phyloP scores from a whole-genome alignment of 2,329 filamentous ascomycete genomes.

The Aspergillus piperis region DNA sequence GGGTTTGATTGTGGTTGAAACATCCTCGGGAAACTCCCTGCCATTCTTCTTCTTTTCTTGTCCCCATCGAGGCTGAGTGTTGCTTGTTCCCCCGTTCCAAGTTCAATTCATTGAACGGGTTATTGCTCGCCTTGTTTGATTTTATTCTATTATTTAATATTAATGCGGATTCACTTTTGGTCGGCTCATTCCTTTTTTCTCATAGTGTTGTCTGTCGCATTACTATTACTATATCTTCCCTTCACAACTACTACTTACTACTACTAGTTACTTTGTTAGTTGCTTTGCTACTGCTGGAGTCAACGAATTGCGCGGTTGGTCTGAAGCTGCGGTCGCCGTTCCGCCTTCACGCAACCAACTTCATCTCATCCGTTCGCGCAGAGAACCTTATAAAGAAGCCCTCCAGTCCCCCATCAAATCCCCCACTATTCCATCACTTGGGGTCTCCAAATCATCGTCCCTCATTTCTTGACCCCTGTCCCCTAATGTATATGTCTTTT shows the following conservation, averaged over 20 bases:
- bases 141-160: too few relatives aligned
- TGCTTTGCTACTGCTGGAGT: not conserved
- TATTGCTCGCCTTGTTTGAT: too few relatives aligned
- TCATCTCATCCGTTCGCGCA: conserved; percentile 45
- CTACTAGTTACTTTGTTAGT: too few relatives aligned
- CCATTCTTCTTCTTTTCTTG: not conserved
- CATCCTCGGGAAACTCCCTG: too few relatives aligned
- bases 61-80: too few relatives aligned
- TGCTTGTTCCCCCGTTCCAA: not conserved
- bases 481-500: conserved; percentile 38
- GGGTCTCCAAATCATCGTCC: conserved; percentile 32
- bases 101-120: not conserved
- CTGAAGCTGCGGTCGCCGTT: conserved; percentile 33
- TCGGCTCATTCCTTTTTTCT: too few relatives aligned
- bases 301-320: conserved; percentile 36
- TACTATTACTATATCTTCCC: not conserved
- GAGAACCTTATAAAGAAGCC: conserved; percentile 43
- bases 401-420: conserved; percentile 43
- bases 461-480: conserved; percentile 21
- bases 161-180: too few relatives aligned
- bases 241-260: too few relatives aligned
- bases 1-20: too few relatives aligned
- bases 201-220: not conserved
- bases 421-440: conserved; percentile 36
- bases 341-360: conserved; percentile 36